These are phyloP conservation scores for Bretschneidera sinensis DNA, from an alignment of 345 rosid species.

Conservation along the genomic window DNA sequence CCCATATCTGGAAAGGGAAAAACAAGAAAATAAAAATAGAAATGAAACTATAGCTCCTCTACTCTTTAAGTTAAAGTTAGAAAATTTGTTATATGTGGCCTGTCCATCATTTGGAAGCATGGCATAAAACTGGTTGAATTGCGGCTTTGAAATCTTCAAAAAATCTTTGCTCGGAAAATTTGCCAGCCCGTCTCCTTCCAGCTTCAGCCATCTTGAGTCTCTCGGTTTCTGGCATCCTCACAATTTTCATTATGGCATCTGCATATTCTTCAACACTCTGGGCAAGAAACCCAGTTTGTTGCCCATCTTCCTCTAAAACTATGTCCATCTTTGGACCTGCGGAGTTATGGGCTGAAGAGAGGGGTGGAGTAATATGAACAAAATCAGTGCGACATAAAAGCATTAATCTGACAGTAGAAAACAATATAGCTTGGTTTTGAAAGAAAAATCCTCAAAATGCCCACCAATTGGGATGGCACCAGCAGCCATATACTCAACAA, in stretches of 20 bases:
- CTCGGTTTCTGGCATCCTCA: conserved; percentile 56
- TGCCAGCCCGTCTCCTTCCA: conserved; percentile 63
- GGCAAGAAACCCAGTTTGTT: conserved; percentile 83
- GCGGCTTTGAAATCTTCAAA: conserved; percentile 66
- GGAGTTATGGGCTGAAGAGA: conserved; percentile 78
- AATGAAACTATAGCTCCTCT: not conserved
- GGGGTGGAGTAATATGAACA: not conserved
- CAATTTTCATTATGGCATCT: conserved; percentile 54
- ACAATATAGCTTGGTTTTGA: not conserved
- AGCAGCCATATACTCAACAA: conserved; percentile 94
- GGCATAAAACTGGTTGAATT: conserved; percentile 38
- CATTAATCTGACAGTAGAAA: not conserved
- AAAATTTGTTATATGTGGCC: not conserved
- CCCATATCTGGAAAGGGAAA: too few species aligned
- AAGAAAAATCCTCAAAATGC: conserved; percentile 1
- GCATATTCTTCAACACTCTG: conserved; percentile 65
- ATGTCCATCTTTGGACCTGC: conserved; percentile 98
- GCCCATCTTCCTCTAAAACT: conserved; percentile 79
- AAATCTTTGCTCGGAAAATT: conserved; percentile 75
- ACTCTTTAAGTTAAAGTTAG: not conserved
- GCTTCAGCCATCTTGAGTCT: conserved; percentile 71
- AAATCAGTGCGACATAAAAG: not conserved
- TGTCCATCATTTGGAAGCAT: conserved; percentile 14
- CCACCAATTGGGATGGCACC: conserved; percentile 94
- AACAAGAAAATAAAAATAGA: too few species aligned